phyloP scores from a whole-genome alignment of 257 asterid genomes.

The Thymus mandschuricus region DNA sequence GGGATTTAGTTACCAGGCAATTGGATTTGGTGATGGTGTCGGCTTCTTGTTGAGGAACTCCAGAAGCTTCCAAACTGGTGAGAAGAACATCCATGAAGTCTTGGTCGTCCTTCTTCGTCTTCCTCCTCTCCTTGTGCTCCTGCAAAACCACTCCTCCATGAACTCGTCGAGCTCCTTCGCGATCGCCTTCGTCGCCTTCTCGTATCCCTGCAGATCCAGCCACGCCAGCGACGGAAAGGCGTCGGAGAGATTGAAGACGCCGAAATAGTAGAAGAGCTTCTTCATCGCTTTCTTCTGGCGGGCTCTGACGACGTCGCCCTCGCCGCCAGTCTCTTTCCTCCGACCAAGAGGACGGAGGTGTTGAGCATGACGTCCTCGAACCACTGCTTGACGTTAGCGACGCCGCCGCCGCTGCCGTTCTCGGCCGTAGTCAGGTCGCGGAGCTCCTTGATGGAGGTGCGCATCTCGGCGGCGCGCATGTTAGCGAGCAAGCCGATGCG shows the following conservation, averaged over 20 bases:
- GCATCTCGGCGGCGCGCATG: not conserved
- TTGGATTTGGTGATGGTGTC: conserved; percentile 33
- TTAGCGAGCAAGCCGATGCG: conserved; percentile 20
- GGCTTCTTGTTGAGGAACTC: conserved; percentile 15
- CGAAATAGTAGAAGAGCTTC: conserved; percentile 6
- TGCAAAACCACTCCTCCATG: conserved; percentile 26
- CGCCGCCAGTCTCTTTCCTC: conserved; percentile 24
- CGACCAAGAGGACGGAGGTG: not conserved
- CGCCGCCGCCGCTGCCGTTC: too few relatives aligned
- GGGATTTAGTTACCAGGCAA: conserved; percentile 24
- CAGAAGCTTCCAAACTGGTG: not conserved
- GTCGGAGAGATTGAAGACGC: conserved; percentile 28
- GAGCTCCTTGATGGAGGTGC: too few relatives aligned
- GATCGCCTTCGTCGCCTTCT: conserved; percentile 17
- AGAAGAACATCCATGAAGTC: conserved; percentile 39
- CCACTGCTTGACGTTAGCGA: too few relatives aligned
- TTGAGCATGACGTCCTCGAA: too few relatives aligned
- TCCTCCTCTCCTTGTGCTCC: conserved; percentile 19
- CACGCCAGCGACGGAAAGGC: conserved; percentile 28
- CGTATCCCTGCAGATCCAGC: conserved; percentile 34
- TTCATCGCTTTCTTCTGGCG: conserved; percentile 4
- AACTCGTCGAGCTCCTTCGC: conserved; percentile 27
- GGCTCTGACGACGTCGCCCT: not conserved
- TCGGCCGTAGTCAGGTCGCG: too few relatives aligned
- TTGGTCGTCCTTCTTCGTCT: not conserved